These are phyloP conservation scores for Staphylotrichum tortipilum DNA, from an alignment of 495 filamentous ascomycete genomes.

Conservation along the genomic window DNA sequence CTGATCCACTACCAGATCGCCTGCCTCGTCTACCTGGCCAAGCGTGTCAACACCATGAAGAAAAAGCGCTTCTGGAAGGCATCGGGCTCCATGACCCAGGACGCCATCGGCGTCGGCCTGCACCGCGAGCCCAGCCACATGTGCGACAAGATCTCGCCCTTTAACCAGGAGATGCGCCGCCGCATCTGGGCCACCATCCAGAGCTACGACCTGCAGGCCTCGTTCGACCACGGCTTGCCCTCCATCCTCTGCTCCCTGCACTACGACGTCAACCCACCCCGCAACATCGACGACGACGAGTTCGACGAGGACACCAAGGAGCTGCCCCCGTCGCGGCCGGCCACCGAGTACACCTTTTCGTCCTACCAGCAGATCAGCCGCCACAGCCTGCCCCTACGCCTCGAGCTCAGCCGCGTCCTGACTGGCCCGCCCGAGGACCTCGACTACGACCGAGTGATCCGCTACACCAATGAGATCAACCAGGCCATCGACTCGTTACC, in stretches of 20 bases:
- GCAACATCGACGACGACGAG: slow-evolving; percentile 38
- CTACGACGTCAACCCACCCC: slow-evolving; percentile 30
- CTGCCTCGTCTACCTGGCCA: slow-evolving; percentile 37
- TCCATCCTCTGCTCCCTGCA: slow-evolving; percentile 33
- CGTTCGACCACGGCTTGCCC: slow-evolving; percentile 51
- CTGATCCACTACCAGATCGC: slow-evolving; percentile 40
- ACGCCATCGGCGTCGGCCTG: slow-evolving; percentile 48
- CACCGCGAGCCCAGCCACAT: slow-evolving; percentile 42
- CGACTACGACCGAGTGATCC: slow-evolving; percentile 36
- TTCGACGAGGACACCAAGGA: slow-evolving; percentile 34
- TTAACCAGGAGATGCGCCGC: slow-evolving; percentile 56
- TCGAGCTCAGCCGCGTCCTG: slow-evolving; percentile 34
- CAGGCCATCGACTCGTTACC: slow-evolving; percentile 37
- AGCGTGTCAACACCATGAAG: slow-evolving; percentile 37
- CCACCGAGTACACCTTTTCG: slow-evolving; percentile 30
- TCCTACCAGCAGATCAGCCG: slow-evolving; percentile 36
- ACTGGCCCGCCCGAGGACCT: slow-evolving; percentile 26
- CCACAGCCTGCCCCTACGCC: slow-evolving; percentile 31
- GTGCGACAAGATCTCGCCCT: slow-evolving; percentile 31
- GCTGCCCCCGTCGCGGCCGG: slow-evolving; percentile 27
- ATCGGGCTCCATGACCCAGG: slow-evolving; percentile 45
- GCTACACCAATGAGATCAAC: slow-evolving; percentile 36
- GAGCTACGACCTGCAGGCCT: slow-evolving; percentile 51
- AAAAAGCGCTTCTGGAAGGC: slow-evolving; percentile 49
- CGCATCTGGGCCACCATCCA: slow-evolving; percentile 57